Percentiles rank a stretch among this genome's conserved stretches.
phyloP scores from a whole-genome alignment of 192 early-diverging fungal species.

The Mortierella claussenii region DNA sequence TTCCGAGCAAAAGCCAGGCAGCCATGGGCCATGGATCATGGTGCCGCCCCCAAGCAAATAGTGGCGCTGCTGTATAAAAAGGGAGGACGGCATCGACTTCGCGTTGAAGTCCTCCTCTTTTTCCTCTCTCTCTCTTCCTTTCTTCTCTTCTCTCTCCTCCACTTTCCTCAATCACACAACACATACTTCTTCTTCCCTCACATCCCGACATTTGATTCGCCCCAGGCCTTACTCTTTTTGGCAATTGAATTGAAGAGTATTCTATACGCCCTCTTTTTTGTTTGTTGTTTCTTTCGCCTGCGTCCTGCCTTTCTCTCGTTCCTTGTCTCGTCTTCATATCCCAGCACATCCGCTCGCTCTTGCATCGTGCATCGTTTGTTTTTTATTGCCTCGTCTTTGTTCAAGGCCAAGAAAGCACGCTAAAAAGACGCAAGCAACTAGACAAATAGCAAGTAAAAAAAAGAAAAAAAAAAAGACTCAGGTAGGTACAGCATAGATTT shows the following conservation, averaged over 20 bases:
- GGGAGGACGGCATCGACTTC: neutral
- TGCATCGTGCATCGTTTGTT: neutral
- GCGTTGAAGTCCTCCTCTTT: conserved; percentile 3
- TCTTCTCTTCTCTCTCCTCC: neutral
- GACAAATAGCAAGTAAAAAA: neutral
- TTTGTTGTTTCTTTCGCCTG: neutral
- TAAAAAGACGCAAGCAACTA: neutral
- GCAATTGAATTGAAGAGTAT: neutral
- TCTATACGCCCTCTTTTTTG: neutral
- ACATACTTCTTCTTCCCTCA: neutral
- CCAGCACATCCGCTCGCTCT: neutral
- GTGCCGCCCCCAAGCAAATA: too few species aligned
- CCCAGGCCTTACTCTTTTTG: neutral
- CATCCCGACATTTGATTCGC: conserved; percentile 3
- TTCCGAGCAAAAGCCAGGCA: too few species aligned
- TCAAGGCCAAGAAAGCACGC: neutral
- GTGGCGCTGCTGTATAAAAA: conserved; percentile 8
- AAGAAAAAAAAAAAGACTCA: too few species aligned
- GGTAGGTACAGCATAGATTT: too few species aligned
- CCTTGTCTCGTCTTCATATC: neutral
- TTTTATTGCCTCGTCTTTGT: neutral
- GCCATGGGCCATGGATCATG: too few species aligned
- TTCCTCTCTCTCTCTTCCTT: conserved; percentile 1
- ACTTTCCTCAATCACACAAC: neutral
- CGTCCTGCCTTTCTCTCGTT: too few species aligned